These are phyloP conservation scores for Neurospora sp. DNA, from an alignment of 495 filamentous ascomycete genomes.

Conservation along the genomic window DNA sequence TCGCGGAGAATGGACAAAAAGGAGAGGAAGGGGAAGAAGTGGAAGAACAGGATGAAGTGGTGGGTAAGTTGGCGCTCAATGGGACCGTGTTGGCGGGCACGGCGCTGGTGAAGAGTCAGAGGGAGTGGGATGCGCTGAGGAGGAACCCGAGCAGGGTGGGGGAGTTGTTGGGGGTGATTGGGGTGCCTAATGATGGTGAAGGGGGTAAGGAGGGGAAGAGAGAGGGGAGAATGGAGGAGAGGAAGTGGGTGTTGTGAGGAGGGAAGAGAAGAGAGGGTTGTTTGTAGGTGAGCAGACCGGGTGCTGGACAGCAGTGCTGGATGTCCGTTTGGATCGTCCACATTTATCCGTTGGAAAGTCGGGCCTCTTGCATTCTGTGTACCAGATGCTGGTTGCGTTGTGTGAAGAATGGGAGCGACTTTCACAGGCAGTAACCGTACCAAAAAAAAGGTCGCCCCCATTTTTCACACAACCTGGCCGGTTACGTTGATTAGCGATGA, in stretches of 20 bases:
- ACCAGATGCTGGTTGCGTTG: neutral
- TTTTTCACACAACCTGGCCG: too few species aligned
- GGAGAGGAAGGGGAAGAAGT: slow-evolving; percentile 18
- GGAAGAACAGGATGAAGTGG: slow-evolving; percentile 26
- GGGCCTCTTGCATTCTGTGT: neutral
- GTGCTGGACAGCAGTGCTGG: neutral
- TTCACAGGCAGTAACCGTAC: too few species aligned
- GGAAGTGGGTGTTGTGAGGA: neutral
- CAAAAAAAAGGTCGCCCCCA: too few species aligned
- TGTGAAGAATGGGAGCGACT: too few species aligned
- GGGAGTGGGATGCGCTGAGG: slow-evolving; percentile 57
- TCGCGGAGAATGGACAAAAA: neutral
- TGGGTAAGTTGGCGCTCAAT: slow-evolving; percentile 58
- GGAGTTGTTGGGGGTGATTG: slow-evolving; percentile 50
- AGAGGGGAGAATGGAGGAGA: neutral
- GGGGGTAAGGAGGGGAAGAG: neutral
- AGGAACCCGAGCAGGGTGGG: slow-evolving; percentile 39
- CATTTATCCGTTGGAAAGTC: neutral
- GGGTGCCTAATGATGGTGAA: slow-evolving; percentile 41
- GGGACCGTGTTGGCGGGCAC: slow-evolving; percentile 75
- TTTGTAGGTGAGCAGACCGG: too few species aligned
- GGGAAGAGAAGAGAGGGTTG: too few species aligned
- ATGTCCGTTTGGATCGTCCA: neutral
- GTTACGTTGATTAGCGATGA: too few species aligned
- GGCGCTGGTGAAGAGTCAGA: slow-evolving; percentile 64